These are phyloP conservation scores for Spongiforma sp. DNA, from an alignment of 1,284 basidiomycete genomes.

Conservation along the genomic window DNA sequence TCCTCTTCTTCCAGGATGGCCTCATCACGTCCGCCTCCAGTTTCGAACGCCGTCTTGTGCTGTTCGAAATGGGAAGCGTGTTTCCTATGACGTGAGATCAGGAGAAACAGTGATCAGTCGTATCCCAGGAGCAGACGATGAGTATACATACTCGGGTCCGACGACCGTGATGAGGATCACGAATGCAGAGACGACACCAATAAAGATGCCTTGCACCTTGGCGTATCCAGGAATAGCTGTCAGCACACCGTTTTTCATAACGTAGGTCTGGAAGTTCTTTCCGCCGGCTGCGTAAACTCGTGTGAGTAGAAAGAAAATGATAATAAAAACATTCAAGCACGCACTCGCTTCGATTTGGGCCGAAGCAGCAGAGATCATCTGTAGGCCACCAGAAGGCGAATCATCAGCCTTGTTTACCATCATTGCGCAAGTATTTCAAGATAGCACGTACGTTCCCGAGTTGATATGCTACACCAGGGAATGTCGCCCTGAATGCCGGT, in stretches of 20 bases:
- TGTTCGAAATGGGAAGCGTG: slow-evolving; percentile 87
- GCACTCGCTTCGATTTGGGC: slow-evolving; percentile 90
- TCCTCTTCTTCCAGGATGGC: slow-evolving; percentile 26
- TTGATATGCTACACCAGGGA: slow-evolving; percentile 93
- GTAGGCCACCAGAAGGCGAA: no score
- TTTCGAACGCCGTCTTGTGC: slow-evolving; percentile 79
- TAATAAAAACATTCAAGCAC: slow-evolving; percentile 29
- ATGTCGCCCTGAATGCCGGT: slow-evolving; percentile 92
- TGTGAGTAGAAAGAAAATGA: slow-evolving; percentile 43
- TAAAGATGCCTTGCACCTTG: slow-evolving; percentile 85
- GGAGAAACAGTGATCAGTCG: neutral
- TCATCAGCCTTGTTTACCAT: no score
- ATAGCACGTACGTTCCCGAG: slow-evolving; percentile 62
- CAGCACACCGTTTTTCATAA: slow-evolving; percentile 50
- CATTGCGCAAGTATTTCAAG: neutral
- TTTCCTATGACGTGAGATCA: slow-evolving; percentile 52
- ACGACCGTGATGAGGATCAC: slow-evolving; percentile 72
- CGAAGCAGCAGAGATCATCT: slow-evolving; percentile 89
- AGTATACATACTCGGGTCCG: slow-evolving; percentile 70
- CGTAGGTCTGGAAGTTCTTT: slow-evolving; percentile 56
- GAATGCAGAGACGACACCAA: slow-evolving; percentile 77
- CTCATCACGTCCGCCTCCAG: slow-evolving; percentile 67
- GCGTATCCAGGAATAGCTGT: slow-evolving; percentile 79
- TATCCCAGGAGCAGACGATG: neutral
- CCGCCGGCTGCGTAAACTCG: slow-evolving; percentile 88